A percentile compares a stretch with the other conserved stretches of the same genome.
These are phyloP conservation scores for Plasmodium coatneyi DNA, from an alignment of 169 alveolate species.

Conservation along the genomic window DNA sequence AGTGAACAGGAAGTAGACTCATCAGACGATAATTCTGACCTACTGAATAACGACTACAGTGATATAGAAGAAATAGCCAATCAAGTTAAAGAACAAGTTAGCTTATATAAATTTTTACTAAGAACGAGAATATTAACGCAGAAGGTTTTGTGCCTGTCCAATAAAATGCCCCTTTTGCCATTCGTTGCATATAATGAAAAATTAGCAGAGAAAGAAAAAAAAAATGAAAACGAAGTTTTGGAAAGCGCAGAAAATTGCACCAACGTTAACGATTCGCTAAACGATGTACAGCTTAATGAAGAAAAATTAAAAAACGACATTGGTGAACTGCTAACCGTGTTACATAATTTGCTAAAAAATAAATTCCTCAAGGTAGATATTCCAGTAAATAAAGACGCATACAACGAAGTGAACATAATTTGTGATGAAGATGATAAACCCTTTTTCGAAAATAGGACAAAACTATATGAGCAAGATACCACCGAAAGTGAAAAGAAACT, in stretches of 20 bases:
- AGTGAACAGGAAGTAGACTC: not conserved
- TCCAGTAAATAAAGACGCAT: conserved; percentile 22
- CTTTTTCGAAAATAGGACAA: conserved; percentile 46
- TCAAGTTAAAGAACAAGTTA: conserved; percentile 46
- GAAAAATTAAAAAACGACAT: conserved; percentile 33
- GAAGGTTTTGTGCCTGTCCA: conserved; percentile 34
- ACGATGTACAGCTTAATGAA: conserved; percentile 30
- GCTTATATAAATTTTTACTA: conserved; percentile 37
- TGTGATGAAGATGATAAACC: conserved; percentile 73
- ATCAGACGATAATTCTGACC: conserved; percentile 11
- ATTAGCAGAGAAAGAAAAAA: not conserved
- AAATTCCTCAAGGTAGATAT: conserved; percentile 38
- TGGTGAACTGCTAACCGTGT: conserved; percentile 17
- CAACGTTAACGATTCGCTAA: not conserved
- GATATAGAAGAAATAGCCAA: conserved; percentile 63
- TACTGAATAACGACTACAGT: conserved; percentile 47
- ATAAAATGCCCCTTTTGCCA: conserved; percentile 42
- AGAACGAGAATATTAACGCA: conserved; percentile 71
- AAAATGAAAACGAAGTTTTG: not conserved
- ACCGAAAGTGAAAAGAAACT: conserved; percentile 67
- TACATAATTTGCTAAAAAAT: conserved; percentile 44
- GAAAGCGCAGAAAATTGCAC: not conserved
- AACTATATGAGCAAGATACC: conserved; percentile 22
- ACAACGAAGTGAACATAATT: conserved; percentile 40
- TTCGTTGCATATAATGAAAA: conserved; percentile 39